Evolutionary conservation across 139 green algal species (phyloP).

Genomic region (Pseudopediastrum boryanum): DNA sequence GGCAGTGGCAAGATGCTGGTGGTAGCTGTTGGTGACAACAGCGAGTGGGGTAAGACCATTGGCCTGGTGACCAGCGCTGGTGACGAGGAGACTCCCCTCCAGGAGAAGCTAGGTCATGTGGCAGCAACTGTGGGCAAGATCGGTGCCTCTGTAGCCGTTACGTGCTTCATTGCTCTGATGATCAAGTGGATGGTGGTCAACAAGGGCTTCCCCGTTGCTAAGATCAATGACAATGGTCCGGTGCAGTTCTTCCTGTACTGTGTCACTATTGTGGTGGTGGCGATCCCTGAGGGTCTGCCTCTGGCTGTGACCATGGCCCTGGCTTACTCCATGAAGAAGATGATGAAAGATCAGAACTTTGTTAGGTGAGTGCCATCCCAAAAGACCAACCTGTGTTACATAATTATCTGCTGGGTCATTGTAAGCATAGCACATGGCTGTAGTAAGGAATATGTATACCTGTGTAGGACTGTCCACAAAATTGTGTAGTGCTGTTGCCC

Average conservation of each 20-base stretch:
- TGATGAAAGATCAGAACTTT: slow-evolving; percentile 95
- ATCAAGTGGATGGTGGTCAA: slow-evolving; percentile 82
- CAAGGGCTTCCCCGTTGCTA: slow-evolving; percentile 71
- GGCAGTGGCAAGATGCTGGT: slow-evolving; percentile 82
- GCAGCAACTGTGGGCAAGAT: slow-evolving; percentile 93
- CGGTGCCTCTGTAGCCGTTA: slow-evolving; percentile 83
- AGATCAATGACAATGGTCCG: slow-evolving; percentile 82
- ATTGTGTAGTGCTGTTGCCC: too few relatives aligned
- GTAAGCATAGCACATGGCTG: too few relatives aligned
- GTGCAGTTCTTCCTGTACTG: slow-evolving; percentile 93
- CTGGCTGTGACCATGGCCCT: slow-evolving; percentile 91
- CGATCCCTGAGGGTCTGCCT: slow-evolving; percentile 68
- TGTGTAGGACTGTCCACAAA: too few relatives aligned
- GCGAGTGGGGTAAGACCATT: slow-evolving; percentile 92
- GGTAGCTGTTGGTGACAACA: slow-evolving; percentile 74
- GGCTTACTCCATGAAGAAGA: slow-evolving; percentile 94
- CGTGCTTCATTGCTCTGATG: slow-evolving; percentile 92
- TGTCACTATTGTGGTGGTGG: slow-evolving; percentile 93
- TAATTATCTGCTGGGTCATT: too few relatives aligned
- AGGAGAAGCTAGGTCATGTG: slow-evolving; percentile 88
- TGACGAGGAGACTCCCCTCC: slow-evolving; percentile 88
- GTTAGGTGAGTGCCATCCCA: slow-evolving; percentile 46
- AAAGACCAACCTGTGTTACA: too few relatives aligned
- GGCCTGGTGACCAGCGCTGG: slow-evolving; percentile 80
- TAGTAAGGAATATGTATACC: too few relatives aligned